Conservation (phyloP, 2,329 filamentous ascomycete species). For the Pleoardoris graminearum region DNA sequence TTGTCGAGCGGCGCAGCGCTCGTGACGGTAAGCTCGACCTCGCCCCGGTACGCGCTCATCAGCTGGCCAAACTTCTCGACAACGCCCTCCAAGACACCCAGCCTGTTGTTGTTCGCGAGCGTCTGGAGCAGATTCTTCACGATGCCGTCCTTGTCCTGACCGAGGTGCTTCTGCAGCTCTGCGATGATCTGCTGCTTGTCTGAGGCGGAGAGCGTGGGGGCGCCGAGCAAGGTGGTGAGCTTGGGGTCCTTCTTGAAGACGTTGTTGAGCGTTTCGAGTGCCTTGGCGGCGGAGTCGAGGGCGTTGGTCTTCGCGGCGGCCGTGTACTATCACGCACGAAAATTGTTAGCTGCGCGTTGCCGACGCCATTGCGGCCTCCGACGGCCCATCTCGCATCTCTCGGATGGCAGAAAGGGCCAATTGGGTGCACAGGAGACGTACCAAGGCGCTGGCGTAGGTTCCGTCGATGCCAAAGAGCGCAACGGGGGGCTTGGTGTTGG, state of each 20-base stretch:
- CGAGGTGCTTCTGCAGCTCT: conserved; percentile 85
- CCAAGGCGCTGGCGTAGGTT: conserved; percentile 97
- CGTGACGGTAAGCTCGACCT: conserved; percentile 91
- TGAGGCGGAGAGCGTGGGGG: conserved; percentile 74
- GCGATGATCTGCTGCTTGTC: conserved; percentile 87
- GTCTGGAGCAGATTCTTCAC: conserved; percentile 92
- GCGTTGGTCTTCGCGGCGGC: conserved; percentile 84
- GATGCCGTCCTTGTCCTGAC: conserved; percentile 71
- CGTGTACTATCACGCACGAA: conserved; percentile 71
- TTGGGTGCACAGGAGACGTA: conserved; percentile 57
- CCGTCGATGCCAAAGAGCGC: conserved; percentile 94
- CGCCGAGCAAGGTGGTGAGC: conserved; percentile 72
- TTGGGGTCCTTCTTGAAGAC: conserved; percentile 83
- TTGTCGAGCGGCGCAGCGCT: conserved; percentile 87
- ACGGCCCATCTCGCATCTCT: neutral
- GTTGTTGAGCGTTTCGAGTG: conserved; percentile 70
- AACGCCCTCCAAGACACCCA: conserved; percentile 79
- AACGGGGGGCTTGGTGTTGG: conserved; percentile 79
- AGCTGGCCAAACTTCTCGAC: conserved; percentile 84
- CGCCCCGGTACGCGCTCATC: conserved; percentile 86
- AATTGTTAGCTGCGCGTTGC: conserved; percentile 34
- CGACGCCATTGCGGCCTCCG: conserved; percentile 7
- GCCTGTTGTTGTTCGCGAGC: conserved; percentile 94
- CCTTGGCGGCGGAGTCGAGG: conserved; percentile 83
- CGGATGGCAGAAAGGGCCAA: conserved; percentile 12